These are phyloP conservation scores for Lentinula edodes DNA, from an alignment of 768 basidiomycete genomes.

Conservation along the genomic window DNA sequence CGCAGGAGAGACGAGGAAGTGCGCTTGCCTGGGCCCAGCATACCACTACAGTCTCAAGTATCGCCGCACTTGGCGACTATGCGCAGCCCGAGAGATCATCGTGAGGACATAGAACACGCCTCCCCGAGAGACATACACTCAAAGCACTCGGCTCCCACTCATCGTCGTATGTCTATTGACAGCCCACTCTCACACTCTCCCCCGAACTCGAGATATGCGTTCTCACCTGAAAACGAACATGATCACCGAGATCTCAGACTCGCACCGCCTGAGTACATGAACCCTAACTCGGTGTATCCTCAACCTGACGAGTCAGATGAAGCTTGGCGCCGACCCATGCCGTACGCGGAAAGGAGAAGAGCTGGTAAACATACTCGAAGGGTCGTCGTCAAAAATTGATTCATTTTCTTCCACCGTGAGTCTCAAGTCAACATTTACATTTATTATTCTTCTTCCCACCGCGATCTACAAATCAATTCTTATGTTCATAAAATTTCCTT, in stretches of 20 bases:
- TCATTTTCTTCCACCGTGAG: neutral
- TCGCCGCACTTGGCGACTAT: neutral
- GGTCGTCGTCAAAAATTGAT: slow-evolving; percentile 53
- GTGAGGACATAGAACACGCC: neutral
- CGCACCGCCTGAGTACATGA: neutral
- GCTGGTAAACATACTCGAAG: slow-evolving; percentile 79
- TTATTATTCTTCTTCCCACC: neutral
- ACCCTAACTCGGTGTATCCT: neutral
- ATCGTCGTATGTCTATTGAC: slow-evolving; percentile 1
- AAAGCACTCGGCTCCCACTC: neutral
- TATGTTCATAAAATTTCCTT: neutral
- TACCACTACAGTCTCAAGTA: neutral
- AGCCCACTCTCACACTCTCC: neutral
- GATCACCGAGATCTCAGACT: neutral
- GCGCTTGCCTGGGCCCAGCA: slow-evolving; percentile 14
- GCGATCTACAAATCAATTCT: neutral
- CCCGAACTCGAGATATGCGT: neutral
- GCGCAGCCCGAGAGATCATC: neutral
- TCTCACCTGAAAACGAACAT: neutral
- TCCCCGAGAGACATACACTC: neutral
- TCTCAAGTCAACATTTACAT: neutral
- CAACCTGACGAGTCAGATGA: slow-evolving; percentile 53
- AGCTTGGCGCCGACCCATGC: slow-evolving; percentile 67
- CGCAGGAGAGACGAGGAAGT: slow-evolving; percentile 16
- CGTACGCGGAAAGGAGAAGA: slow-evolving; percentile 66